phyloP scores from a whole-genome alignment of 805 yeast genomes.

The Nakazawaea populi region DNA sequence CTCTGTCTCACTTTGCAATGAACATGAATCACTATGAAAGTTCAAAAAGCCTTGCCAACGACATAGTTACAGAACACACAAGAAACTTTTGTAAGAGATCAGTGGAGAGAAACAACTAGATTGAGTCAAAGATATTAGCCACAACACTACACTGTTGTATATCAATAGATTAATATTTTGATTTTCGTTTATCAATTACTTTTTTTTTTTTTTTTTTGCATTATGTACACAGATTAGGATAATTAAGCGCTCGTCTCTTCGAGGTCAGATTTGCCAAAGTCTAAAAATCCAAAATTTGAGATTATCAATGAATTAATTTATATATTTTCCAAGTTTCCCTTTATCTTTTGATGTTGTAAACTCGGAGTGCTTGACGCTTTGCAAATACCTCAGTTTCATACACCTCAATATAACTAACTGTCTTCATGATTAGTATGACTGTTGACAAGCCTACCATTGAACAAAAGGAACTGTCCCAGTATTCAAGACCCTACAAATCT shows the following conservation, averaged over 20 bases:
- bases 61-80: no score
- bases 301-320: no score
- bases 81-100: no score
- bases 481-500: constrained; percentile 26
- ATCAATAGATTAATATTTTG: not conserved
- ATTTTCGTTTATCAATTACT: not conserved
- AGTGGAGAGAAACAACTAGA: not conserved
- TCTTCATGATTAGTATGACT: not conserved
- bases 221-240: not conserved
- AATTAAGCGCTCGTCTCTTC: constrained; percentile 3
- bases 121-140: not conserved
- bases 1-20: no score
- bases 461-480: not conserved
- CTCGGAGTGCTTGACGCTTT: no score
- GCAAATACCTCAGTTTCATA: no score
- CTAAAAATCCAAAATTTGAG: not conserved
- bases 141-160: no score
- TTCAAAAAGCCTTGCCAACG: no score
- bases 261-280: not conserved
- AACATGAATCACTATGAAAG: no score
- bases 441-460: not conserved
- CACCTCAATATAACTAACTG: no score
- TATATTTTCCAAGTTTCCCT: no score
- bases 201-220: not conserved
- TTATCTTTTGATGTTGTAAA: no score